phyloP scores from a whole-genome alignment of 2,329 filamentous ascomycete genomes.

The Penicillium sp. region DNA sequence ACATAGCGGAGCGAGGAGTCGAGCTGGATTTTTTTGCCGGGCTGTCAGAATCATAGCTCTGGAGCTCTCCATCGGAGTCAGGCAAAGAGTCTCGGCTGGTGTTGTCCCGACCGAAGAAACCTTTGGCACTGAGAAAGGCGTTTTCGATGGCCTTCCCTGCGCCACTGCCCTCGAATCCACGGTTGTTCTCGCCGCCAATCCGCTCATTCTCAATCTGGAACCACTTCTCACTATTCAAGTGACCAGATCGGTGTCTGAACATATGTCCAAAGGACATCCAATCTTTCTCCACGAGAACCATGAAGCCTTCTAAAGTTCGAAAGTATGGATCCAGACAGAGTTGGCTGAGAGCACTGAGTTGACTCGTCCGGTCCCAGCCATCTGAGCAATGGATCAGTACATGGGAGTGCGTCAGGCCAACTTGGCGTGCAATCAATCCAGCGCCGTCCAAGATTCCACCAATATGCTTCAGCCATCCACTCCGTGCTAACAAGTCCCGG shows the following conservation, averaged over 20 bases:
- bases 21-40: slow-evolving; percentile 38
- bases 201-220: slow-evolving; percentile 81
- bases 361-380: slow-evolving; percentile 95
- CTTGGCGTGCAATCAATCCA: slow-evolving; percentile 76
- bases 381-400: slow-evolving; percentile 97
- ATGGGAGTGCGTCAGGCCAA: slow-evolving; percentile 90
- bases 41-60: slow-evolving; percentile 49
- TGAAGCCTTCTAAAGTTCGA: slow-evolving; percentile 89
- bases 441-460: slow-evolving; percentile 78
- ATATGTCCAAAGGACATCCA: slow-evolving; percentile 98
- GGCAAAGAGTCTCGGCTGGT: slow-evolving; percentile 61
- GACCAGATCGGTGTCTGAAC: slow-evolving; percentile 89
- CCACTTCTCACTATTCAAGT: slow-evolving; percentile 88
- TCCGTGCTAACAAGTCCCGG: slow-evolving; percentile 74
- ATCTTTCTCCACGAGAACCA: slow-evolving; percentile 92
- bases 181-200: slow-evolving; percentile 55
- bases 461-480: slow-evolving; percentile 89
- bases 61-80: slow-evolving; percentile 59
- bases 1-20: slow-evolving; percentile 34
- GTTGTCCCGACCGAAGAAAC: slow-evolving; percentile 81
- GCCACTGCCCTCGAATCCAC: slow-evolving; percentile 42
- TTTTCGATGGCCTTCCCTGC: slow-evolving; percentile 77
- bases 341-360: slow-evolving; percentile 86
- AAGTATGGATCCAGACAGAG: slow-evolving; percentile 95
- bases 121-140: slow-evolving; percentile 76